Evolutionary conservation across 148 eudicot species (phyloP), one percentile per base, ranked within the genome.

Genomic region (Simmondsia chinensis): DNA sequence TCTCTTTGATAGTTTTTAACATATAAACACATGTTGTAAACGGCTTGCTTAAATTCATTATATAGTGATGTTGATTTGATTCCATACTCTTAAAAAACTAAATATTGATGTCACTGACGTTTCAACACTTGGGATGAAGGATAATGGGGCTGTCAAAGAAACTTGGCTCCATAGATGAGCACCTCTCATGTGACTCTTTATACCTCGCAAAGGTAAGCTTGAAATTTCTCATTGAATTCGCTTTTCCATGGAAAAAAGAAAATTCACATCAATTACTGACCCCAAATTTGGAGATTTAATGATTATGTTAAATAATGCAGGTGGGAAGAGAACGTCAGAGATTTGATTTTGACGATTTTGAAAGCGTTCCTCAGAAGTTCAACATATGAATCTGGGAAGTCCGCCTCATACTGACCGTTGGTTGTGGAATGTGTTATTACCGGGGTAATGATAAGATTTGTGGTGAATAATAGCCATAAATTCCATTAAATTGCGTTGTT

Each of bases 311-410:
- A 53, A 12, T 37, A 4, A 21, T 42, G 27, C 73, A 87, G 96
- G 86, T 65, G 59, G 96, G 96, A 29, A 80, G 56, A 72, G 96
- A 87, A 62, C 68, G 94, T 8, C 94, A 79, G 39, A 80, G 89
- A 52, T 73, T 83, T 47, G 94, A 87, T 48, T 76, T 79, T 40
- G 94, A 87, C 16, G 96, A 87, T 59, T 77, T 71, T 48, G 96
- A 87, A 15, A 19, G 64, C 17, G 96, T 82, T 26, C 96, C 96
- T 27, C 74, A 73, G 51, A 80, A 67, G 37, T 87, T 74, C 60
- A 87, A 62, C 66, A 66, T 79, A 36, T 87, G 77, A 83, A 28
- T 20, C 9, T 0, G 18, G n/a, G 33, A 38, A 9, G n/a, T 11
- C 47, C 9, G 35, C 32, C 20, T 22, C 38, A 23, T 13, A 15